phyloP scores from a whole-genome alignment of 2,329 filamentous ascomycete species.

The Mycogone perniciosa region DNA sequence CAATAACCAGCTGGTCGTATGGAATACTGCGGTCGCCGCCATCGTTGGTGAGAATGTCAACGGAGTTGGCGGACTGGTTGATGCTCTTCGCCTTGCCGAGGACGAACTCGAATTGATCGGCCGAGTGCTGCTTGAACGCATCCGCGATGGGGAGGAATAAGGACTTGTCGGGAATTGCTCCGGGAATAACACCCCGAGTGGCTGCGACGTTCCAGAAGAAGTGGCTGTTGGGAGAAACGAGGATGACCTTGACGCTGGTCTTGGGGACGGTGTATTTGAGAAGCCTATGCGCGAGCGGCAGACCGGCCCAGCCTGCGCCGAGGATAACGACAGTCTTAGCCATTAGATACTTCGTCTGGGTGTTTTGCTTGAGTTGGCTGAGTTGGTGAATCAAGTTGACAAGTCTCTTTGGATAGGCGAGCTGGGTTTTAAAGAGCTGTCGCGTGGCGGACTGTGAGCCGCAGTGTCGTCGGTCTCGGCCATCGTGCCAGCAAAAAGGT shows the following conservation, averaged over 20 bases:
- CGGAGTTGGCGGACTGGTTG: slow-evolving; percentile 27
- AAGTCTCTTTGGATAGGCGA: no score
- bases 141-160: slow-evolving; percentile 41
- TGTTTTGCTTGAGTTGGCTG: no score
- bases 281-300: slow-evolving; percentile 45
- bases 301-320: slow-evolving; percentile 45
- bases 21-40: slow-evolving; percentile 26
- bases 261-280: slow-evolving; percentile 42
- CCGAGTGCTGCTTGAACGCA: slow-evolving; percentile 38
- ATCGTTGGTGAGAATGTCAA: slow-evolving; percentile 30
- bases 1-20: slow-evolving; percentile 45
- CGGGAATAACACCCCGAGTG: slow-evolving; percentile 47
- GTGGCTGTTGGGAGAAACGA: slow-evolving; percentile 48
- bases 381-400: no score
- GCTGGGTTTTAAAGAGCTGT: no score
- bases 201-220: slow-evolving; percentile 53
- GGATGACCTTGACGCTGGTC: slow-evolving; percentile 41
- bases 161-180: slow-evolving; percentile 39
- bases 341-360: slow-evolving; percentile 25
- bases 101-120: slow-evolving; percentile 42
- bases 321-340: slow-evolving; percentile 46
- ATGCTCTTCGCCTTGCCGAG: slow-evolving; percentile 39
- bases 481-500: neutral
- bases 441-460: no score
- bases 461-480: neutral